These are phyloP conservation scores for Flaveria brownii DNA, from an alignment of 129 eudicot species.

Conservation along the genomic window DNA sequence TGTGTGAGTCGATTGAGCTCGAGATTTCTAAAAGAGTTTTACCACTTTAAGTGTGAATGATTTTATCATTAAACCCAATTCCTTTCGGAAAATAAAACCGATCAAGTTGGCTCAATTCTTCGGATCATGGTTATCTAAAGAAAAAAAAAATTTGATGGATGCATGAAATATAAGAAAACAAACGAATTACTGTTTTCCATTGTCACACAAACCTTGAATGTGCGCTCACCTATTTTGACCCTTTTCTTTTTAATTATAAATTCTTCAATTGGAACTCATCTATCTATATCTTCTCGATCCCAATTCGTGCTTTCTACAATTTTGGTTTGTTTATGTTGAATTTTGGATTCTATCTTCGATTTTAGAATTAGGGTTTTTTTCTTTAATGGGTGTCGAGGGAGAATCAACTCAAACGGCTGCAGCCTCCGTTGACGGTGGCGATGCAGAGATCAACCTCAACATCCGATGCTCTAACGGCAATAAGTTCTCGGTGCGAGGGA, in stretches of 20 bases:
- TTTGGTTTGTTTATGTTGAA: neutral
- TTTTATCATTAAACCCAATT: no score
- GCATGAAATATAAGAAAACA: neutral
- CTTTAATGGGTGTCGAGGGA: slow-evolving; percentile 58
- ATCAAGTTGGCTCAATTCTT: no score
- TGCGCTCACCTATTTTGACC: slow-evolving; percentile 39
- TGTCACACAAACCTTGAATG: slow-evolving; percentile 15
- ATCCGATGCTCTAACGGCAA: slow-evolving; percentile 83
- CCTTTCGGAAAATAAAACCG: no score
- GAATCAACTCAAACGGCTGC: slow-evolving; percentile 58
- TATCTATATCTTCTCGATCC: slow-evolving; percentile 17
- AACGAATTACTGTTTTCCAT: neutral
- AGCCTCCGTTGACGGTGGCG: slow-evolving; percentile 34
- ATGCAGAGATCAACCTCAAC: slow-evolving; percentile 50
- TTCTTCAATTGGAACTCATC: slow-evolving; percentile 15
- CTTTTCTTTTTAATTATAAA: neutral
- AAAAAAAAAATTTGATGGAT: neutral
- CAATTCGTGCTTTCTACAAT: slow-evolving; percentile 22
- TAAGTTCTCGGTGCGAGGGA: slow-evolving; percentile 60
- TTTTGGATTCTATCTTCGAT: neutral
- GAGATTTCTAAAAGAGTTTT: no score
- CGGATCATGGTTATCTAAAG: no score
- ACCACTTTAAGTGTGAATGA: no score
- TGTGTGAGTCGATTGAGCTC: no score
- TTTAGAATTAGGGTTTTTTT: slow-evolving; percentile 47